These are phyloP conservation scores for Aureobasidium sp. DNA, from an alignment of 2,329 filamentous ascomycete genomes.

Conservation along the genomic window DNA sequence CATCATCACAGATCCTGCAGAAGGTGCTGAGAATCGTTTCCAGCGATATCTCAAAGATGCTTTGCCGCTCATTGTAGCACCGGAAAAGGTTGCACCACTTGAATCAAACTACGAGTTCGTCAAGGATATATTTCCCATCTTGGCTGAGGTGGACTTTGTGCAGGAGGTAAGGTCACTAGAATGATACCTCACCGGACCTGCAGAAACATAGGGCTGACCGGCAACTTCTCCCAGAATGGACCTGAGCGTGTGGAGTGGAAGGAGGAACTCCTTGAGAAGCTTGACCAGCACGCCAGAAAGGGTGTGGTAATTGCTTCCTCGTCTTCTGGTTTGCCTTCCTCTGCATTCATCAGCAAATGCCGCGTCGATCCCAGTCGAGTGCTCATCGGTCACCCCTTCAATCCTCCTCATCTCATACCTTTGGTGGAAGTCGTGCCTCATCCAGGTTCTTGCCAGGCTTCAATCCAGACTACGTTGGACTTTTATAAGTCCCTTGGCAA, in stretches of 20 bases:
- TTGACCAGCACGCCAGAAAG: slow-evolving; percentile 40
- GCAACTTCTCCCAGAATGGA: not conserved
- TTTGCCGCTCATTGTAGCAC: slow-evolving; percentile 23
- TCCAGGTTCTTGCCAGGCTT: slow-evolving; percentile 33
- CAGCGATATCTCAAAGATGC: slow-evolving; percentile 20
- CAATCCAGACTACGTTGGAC: slow-evolving; percentile 35
- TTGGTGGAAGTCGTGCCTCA: slow-evolving; percentile 52
- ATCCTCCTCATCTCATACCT: slow-evolving; percentile 56
- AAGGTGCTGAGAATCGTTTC: slow-evolving; percentile 30
- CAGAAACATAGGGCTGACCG: not conserved
- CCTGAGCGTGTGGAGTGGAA: not conserved
- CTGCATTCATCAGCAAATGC: slow-evolving; percentile 41
- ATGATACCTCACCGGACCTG: no score
- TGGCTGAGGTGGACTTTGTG: not conserved
- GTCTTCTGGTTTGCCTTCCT: slow-evolving; percentile 52
- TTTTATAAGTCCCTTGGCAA: slow-evolving; percentile 41
- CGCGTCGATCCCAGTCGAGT: slow-evolving; percentile 36
- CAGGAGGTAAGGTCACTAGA: not conserved
- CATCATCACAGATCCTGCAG: slow-evolving; percentile 35
- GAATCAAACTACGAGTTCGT: not conserved
- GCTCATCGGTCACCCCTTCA: slow-evolving; percentile 55
- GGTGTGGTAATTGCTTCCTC: slow-evolving; percentile 50
- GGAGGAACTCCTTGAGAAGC: slow-evolving; percentile 40
- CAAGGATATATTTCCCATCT: not conserved
- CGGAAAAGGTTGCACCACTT: no score